Evolutionary conservation across 805 yeast species (phyloP).

Genomic region (Candida odintsovae): DNA sequence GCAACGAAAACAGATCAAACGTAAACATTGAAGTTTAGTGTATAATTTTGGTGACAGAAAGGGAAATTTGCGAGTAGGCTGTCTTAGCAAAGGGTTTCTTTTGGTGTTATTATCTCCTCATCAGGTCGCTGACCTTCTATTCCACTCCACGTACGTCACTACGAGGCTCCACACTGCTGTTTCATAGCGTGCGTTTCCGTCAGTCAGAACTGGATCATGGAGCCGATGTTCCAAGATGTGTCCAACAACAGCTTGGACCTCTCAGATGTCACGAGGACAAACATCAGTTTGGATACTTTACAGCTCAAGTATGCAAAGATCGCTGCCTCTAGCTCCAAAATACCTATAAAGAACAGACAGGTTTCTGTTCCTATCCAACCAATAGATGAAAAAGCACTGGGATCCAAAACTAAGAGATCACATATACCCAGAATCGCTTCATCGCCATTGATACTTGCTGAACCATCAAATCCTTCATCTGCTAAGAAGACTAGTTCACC

Average conservation of each 20-base stretch:
- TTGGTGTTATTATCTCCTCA: neutral
- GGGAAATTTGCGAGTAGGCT: neutral
- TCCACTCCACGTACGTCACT: neutral
- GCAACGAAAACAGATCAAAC: neutral
- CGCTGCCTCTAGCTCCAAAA: constrained; percentile 10
- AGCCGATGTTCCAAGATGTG: neutral
- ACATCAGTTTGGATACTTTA: neutral
- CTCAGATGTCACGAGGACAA: neutral
- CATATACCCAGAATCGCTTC: constrained; percentile 20
- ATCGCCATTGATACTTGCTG: constrained; percentile 9
- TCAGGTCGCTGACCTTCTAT: neutral
- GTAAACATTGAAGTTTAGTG: neutral
- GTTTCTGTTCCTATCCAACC: constrained; percentile 17
- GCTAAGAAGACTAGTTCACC: neutral
- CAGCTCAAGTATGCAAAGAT: constrained; percentile 11
- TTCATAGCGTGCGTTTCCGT: neutral
- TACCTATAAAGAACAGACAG: constrained; percentile 17
- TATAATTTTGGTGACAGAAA: neutral
- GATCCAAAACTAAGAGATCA: constrained; percentile 10
- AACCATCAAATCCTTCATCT: neutral
- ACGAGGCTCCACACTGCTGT: neutral
- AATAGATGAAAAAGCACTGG: constrained; percentile 12
- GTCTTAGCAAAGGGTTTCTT: neutral
- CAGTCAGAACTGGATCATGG: neutral
- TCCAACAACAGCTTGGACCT: neutral